Base-by-base conservation (phyloP, 2,329 filamentous ascomycete species). In the Fusarium temperatum region DNA sequence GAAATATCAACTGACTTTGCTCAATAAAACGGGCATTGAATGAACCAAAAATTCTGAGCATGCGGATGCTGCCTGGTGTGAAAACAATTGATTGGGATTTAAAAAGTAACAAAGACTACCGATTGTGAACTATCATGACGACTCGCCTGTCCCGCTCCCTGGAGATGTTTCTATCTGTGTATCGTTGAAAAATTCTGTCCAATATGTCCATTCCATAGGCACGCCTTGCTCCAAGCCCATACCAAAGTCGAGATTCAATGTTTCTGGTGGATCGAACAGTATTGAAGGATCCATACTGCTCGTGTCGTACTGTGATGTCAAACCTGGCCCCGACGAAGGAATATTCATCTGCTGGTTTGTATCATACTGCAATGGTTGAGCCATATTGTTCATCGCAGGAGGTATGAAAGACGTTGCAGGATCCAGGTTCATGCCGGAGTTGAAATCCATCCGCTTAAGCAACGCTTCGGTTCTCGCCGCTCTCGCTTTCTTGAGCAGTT, bases 1-100 rank as follows among this genome's bases (percentile, higher is more conserved):
- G 87, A 89, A 87, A 87, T 86, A 85, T 86, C 85, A 85, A 84
- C 84, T 86, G 86, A 70, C 87, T 88, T 85, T 87, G 85, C 86
- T 86, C 85, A 83, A 81, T 82, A 84, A 84, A 81, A 80, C 79
- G 83, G 80, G 83, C 82, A 84, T 83, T 82, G 84, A 86, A 83
- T 83, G 80, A 83, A 84, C 81, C 81, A 81, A 82, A 81, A 77
- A 79, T 73, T 77, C 73, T 79, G 72, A 75, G 78, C 78, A 78
- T 76, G 66, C 63, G 58, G 69, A 72, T 68, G 75, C 59, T 62
- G 48, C 56, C 66, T 62, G 66, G 72, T 74, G 77, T 78, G 77
- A 78, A 77, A 77, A 75, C 72, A 78, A 78, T 78, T 78, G 75
- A 78, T 71, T 77, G 74, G 73, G 67, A 68, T 78, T 78, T 69